phyloP scores from a whole-genome alignment of 352 stramenopile species.

The Phytopythium litorale region DNA sequence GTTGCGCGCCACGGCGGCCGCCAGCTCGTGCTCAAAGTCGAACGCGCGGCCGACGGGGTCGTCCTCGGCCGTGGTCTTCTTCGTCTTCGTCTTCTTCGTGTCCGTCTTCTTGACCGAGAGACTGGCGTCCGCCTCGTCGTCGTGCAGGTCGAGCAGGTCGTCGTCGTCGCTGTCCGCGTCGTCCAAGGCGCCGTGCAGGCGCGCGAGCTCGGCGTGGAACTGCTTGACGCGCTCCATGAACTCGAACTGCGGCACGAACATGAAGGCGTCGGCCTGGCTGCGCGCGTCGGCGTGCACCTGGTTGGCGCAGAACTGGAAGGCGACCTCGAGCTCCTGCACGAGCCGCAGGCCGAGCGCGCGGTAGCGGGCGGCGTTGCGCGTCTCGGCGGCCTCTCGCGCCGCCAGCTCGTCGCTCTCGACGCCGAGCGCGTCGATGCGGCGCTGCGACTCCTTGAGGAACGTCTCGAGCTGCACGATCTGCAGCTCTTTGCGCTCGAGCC shows the following conservation, averaged over 20 bases:
- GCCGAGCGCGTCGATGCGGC: slow-evolving; percentile 58
- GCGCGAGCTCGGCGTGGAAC: slow-evolving; percentile 39
- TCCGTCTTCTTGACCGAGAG: neutral
- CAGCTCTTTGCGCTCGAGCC: slow-evolving; percentile 69
- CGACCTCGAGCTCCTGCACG: slow-evolving; percentile 68
- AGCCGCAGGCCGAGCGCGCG: slow-evolving; percentile 56
- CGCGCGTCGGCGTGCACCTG: slow-evolving; percentile 31
- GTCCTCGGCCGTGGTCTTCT: neutral
- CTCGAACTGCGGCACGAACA: slow-evolving; percentile 62
- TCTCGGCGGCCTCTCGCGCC: slow-evolving; percentile 57
- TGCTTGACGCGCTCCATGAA: slow-evolving; percentile 73
- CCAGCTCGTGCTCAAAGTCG: slow-evolving; percentile 52
- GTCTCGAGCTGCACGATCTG: slow-evolving; percentile 75
- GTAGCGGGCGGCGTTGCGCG: slow-evolving; percentile 51
- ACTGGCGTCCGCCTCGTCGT: neutral
- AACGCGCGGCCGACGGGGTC: slow-evolving; percentile 17
- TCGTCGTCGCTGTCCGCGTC: slow-evolving; percentile 3
- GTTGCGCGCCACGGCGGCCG: slow-evolving; percentile 57
- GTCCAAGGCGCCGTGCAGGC: slow-evolving; percentile 12
- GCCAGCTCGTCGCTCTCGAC: slow-evolving; percentile 66
- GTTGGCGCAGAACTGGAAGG: slow-evolving; percentile 63
- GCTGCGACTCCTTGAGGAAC: slow-evolving; percentile 77
- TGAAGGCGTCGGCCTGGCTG: slow-evolving; percentile 28
- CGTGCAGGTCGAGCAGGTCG: neutral
- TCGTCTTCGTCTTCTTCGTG: slow-evolving; percentile 1